Evolutionary conservation across 768 basidiomycete species (phyloP).

Genomic region (Piloderma croceum): DNA sequence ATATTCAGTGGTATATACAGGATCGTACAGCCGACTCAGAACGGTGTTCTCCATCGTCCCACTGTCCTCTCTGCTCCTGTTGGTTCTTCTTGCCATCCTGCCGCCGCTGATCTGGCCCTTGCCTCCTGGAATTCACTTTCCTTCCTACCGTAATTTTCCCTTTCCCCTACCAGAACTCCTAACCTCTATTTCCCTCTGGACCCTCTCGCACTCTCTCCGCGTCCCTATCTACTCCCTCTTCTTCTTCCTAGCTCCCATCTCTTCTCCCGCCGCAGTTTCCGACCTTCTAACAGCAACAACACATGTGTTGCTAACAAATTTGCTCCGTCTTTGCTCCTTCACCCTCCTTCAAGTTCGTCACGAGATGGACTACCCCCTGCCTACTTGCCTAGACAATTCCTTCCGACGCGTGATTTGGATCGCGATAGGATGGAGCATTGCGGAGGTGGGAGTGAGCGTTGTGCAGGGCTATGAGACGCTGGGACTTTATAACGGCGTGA

Average conservation of each 20-base stretch:
- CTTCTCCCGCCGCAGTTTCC: constrained; percentile 25
- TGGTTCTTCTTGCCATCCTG: constrained; percentile 44
- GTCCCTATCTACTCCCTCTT: constrained; percentile 39
- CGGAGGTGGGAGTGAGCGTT: constrained; percentile 60
- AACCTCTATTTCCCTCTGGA: constrained; percentile 56
- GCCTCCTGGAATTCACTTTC: constrained; percentile 25
- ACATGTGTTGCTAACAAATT: constrained; percentile 46
- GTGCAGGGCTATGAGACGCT: constrained; percentile 69
- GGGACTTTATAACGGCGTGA: constrained; percentile 60
- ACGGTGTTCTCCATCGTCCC: constrained; percentile 59
- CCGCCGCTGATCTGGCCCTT: constrained; percentile 45
- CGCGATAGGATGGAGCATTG: constrained; percentile 68
- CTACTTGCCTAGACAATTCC: constrained; percentile 50
- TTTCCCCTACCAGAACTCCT: constrained; percentile 64
- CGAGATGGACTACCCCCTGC: constrained; percentile 33
- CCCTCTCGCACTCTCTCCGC: constrained; percentile 49
- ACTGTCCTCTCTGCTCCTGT: constrained; percentile 42
- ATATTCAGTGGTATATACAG: constrained; percentile 28
- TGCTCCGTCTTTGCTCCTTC: constrained; percentile 50
- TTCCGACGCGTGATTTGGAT: constrained; percentile 76
- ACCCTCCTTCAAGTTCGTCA: constrained; percentile 48
- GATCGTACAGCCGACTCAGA: constrained; percentile 55
- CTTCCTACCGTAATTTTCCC: constrained; percentile 46
- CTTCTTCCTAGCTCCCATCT: constrained; percentile 23
- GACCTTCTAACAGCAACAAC: constrained; percentile 36